Evolutionary conservation across 257 asterid genomes (phyloP), one percentile per base, ranked within the genome.

Genomic region (Lycium barbarum): DNA sequence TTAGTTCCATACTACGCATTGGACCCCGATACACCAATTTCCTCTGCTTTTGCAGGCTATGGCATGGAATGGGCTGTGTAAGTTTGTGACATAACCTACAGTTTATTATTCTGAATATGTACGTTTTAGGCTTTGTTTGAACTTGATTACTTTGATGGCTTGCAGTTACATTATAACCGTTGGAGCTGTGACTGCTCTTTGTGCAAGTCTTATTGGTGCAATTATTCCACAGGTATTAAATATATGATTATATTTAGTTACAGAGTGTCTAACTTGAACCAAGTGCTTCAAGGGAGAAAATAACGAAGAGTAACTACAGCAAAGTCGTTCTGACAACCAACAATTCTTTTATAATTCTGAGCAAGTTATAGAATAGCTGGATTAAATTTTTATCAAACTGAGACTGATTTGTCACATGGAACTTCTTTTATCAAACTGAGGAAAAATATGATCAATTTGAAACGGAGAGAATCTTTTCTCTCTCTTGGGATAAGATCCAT

Each of bases 11-110:
- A 93, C 86, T 96, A 93, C 85, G 91, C 92, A 9, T 91, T 96
- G 98, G 98, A 96, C 88, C 98, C 98, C 15, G 99, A 95, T 87
- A 96, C 98, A 85, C 99, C 99, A 12, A 95, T 96, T 86, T 95
- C 99, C 59, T 95, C 99, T n/a, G 99, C 99, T 35, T 95, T 96
- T 85, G 84, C 93, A 74, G 90, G 91, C 86, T 97, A 93, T 79
- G 99, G 95, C 62, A 71, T 93, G 65, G 22, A 91, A 7, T 96
- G 99, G 99, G 99, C 99, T 85, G 91, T 67, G 91, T 89, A 87
- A 85, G 90, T 55, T 38, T 68, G 62, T 40, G n/a, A 40, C 49
- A 26, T 84, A 45, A 40, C 79, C 35, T 71, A 71, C 79, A n/a
- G 18, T 22, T 33, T 66, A 4, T 20, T 51, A 45, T n/a, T 63